Base-by-base conservation (phyloP, 2,329 filamentous ascomycete genomes). In the Blastomyces percursus region DNA sequence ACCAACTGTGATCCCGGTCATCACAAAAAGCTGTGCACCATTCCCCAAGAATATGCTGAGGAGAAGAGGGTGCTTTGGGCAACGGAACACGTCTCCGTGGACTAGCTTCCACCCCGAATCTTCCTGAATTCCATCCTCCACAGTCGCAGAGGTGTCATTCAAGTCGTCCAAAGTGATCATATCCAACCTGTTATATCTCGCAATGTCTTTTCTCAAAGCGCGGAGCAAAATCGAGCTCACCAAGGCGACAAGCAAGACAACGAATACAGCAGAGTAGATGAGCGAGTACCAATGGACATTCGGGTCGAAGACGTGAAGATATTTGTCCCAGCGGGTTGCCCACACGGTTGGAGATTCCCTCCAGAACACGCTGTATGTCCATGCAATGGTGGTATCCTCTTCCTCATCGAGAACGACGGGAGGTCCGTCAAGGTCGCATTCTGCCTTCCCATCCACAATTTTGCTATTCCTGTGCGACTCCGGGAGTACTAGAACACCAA, bases 241-340 rank as follows among this genome's bases (percentile, higher is more conserved):
- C 69, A 94, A 96, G 55, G 91, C 84, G 44, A 93, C 87, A 50
- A 97, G 81, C 76, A 97, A 94, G 58, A 96, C 83, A 59, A 99
- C 92, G 65, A 99, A 96, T 54, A 97, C 86, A 59, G 94, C 90
- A 44, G 92, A 96, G 76, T 96, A 96, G 77, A 97, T 89, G 59
- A 99, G 85, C 64, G 92, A 96, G 79, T 97, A 96, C 94, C 94
- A 99, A 76, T 99, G 94, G 69, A 99, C 97, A 80, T 94, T 95
- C 60, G 94, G 92, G 74, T 97, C 92, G 72, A 92, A 95, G 38
- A 99, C 93, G 71, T 97, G 93, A 44, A 99, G 82, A 73, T 97
- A 97, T 77, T 96, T 97, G 81, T 99, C 94, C 94, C 94, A 99
- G 67, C 94, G 85, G 14, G 94, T 99, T 35, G 94, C 94, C 87